Percentiles rank a stretch among this genome's conserved stretches.
phyloP scores from a whole-genome alignment of 805 yeast genomes.

The Yarrowia deformans region DNA sequence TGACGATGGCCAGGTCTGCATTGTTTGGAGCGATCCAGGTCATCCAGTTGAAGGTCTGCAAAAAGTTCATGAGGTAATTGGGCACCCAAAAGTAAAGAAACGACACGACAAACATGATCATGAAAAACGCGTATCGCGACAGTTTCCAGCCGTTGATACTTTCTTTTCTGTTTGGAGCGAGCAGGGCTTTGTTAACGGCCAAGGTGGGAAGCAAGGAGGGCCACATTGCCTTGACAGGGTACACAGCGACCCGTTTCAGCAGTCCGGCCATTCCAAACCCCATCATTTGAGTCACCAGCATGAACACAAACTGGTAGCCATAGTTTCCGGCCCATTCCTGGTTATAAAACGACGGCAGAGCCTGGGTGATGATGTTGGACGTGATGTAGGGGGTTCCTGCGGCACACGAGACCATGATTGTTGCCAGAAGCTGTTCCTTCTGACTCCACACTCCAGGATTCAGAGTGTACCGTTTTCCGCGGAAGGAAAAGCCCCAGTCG shows the following conservation, averaged over 20 bases:
- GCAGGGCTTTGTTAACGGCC: slow-evolving; percentile 49
- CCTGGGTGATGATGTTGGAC: slow-evolving; percentile 44
- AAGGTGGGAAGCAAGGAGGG: slow-evolving; percentile 65
- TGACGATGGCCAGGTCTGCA: slow-evolving; percentile 64
- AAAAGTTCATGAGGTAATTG: slow-evolving; percentile 49
- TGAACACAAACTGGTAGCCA: slow-evolving; percentile 57
- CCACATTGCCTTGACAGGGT: slow-evolving; percentile 57
- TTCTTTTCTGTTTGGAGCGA: slow-evolving; percentile 52
- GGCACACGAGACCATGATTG: slow-evolving; percentile 50
- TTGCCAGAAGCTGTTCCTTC: slow-evolving; percentile 72
- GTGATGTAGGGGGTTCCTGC: slow-evolving; percentile 44
- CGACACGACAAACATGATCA: slow-evolving; percentile 53
- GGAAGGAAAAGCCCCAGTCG: slow-evolving; percentile 53
- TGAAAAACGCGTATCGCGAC: slow-evolving; percentile 61
- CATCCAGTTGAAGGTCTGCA: slow-evolving; percentile 70
- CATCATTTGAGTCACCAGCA: slow-evolving; percentile 59
- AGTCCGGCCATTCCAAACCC: slow-evolving; percentile 63
- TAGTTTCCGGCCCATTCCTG: slow-evolving; percentile 49
- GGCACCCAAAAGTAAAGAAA: slow-evolving; percentile 71
- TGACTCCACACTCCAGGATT: slow-evolving; percentile 71
- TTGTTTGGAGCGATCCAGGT: slow-evolving; percentile 63
- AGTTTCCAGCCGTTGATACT: slow-evolving; percentile 67
- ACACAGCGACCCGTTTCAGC: slow-evolving; percentile 59
- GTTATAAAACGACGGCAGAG: slow-evolving; percentile 48
- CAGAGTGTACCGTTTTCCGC: slow-evolving; percentile 55